Evolutionary conservation across 164 flowering plant genomes (phyloP).

Genomic region (Akebia trifoliata): DNA sequence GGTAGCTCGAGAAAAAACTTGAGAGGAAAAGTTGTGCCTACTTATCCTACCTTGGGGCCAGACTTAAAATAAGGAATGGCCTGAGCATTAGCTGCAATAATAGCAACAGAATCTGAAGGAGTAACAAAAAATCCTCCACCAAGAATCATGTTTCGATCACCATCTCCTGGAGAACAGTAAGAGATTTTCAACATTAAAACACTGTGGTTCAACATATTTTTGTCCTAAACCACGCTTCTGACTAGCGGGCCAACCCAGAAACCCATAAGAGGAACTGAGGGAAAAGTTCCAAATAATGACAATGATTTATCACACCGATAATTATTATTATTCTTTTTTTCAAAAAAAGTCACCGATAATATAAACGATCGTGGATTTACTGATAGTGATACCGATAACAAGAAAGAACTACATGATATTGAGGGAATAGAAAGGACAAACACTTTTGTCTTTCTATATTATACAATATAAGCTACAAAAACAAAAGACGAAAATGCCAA

Average conservation of each 20-base stretch:
- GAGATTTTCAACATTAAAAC: conserved; percentile 1
- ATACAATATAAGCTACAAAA: too few species aligned
- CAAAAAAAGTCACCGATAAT: too few species aligned
- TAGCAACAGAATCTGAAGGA: conserved; percentile 97
- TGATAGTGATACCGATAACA: too few species aligned
- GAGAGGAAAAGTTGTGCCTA: neutral
- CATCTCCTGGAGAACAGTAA: conserved; percentile 63
- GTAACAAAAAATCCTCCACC: conserved; percentile 83
- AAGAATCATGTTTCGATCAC: conserved; percentile 96
- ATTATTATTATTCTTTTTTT: too few species aligned
- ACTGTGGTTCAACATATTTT: neutral
- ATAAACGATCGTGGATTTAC: too few species aligned
- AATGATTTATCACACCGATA: neutral
- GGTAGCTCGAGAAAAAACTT: neutral
- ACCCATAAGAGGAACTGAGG: neutral
- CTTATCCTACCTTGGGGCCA: conserved; percentile 72
- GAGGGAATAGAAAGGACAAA: too few species aligned
- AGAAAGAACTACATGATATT: too few species aligned
- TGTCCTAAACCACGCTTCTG: too few species aligned
- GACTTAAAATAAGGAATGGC: conserved; percentile 83
- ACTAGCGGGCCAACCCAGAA: too few species aligned
- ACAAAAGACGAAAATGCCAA: too few species aligned
- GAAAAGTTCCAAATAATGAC: neutral
- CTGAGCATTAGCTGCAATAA: conserved; percentile 95
- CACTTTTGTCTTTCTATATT: too few species aligned